Evolutionary conservation across 345 rosid species (phyloP).

Genomic region (Camelina neglecta): DNA sequence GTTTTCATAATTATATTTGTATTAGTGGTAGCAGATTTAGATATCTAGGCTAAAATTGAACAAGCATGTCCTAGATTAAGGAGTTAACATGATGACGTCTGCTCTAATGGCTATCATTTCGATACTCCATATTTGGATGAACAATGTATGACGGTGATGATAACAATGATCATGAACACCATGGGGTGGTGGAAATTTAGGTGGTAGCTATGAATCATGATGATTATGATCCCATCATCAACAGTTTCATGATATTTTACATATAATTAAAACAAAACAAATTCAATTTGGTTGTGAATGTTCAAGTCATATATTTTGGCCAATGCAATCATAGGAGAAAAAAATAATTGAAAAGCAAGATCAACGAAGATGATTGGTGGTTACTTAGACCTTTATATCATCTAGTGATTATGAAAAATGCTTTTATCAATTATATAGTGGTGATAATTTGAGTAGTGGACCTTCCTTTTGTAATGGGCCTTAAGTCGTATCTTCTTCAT

Average conservation of each 20-base stretch:
- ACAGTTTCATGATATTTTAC: constrained; percentile 9
- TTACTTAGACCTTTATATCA: constrained; percentile 30
- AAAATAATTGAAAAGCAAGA: neutral
- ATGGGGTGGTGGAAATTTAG: constrained; percentile 5
- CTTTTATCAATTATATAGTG: constrained; percentile 10
- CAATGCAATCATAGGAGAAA: constrained; percentile 13
- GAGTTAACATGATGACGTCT: constrained; percentile 5
- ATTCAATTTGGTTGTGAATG: neutral
- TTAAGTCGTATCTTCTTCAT: constrained; percentile 25
- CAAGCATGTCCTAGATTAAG: neutral
- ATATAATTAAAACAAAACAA: neutral
- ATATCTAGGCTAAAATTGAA: constrained; percentile 10
- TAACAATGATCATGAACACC: constrained; percentile 7
- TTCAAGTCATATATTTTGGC: constrained; percentile 31
- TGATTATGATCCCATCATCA: constrained; percentile 29
- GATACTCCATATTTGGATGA: neutral
- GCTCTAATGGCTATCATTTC: neutral
- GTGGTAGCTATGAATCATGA: neutral
- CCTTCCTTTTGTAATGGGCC: constrained; percentile 28
- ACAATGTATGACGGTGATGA: constrained; percentile 7
- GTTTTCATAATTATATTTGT: too few species aligned
- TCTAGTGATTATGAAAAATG: constrained; percentile 18
- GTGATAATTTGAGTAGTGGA: constrained; percentile 25
- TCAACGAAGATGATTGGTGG: constrained; percentile 26
- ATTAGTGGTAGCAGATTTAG: neutral